These are phyloP conservation scores for Artomyces pyxidatus DNA, from an alignment of 768 basidiomycete species.

Conservation along the genomic window DNA sequence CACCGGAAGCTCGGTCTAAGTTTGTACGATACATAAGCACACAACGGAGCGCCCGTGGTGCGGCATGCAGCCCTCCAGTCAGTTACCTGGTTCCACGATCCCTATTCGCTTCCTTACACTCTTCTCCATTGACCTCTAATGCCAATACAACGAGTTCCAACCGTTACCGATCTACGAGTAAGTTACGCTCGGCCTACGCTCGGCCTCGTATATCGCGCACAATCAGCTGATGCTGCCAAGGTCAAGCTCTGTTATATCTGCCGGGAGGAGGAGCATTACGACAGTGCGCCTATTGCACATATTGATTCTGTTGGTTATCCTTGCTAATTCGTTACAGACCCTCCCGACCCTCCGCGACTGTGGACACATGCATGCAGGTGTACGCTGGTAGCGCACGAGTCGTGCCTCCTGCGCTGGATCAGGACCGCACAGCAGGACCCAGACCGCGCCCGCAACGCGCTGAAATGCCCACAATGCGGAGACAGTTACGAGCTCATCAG, in stretches of 20 bases:
- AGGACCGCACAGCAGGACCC: conserved; percentile 54
- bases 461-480: conserved; percentile 77
- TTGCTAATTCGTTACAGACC: conserved; percentile 23
- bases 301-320: not conserved
- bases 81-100: no score
- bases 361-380: conserved; percentile 82
- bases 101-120: not conserved
- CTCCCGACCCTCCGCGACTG: conserved; percentile 39
- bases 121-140: not conserved
- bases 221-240: conserved; percentile 15
- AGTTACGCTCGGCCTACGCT: not conserved
- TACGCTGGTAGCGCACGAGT: conserved; percentile 73
- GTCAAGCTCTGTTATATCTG: conserved; percentile 81
- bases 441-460: conserved; percentile 48
- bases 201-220: not conserved
- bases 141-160: not conserved
- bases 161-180: not conserved
- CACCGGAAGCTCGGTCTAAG: no score
- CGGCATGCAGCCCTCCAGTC: no score
- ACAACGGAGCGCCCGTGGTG: no score
- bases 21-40: no score
- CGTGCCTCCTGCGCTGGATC: conserved; percentile 76
- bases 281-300: conserved; percentile 24
- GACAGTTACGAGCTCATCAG: conserved; percentile 60
- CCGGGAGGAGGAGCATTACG: conserved; percentile 58